Conservation (phyloP, 305 asterid genomes). For the Fraxinus nigra region DNA sequence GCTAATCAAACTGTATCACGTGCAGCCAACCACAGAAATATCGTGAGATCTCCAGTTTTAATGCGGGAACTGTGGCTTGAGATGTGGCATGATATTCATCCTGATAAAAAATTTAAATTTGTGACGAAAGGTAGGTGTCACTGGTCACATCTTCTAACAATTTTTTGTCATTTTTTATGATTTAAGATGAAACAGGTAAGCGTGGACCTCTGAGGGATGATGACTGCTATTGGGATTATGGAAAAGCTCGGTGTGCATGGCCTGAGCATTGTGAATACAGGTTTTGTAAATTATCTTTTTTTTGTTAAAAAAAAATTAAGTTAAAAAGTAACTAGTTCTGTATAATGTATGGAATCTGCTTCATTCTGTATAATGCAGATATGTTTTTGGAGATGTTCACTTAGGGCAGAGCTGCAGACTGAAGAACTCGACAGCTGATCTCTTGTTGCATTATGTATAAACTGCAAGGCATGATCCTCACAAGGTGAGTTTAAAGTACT, state of each 20-base stretch:
- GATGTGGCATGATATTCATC: constrained; percentile 97
- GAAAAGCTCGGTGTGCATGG: constrained; percentile 99
- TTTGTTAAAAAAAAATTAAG: not conserved
- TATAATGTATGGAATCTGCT: not conserved
- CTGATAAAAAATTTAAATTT: constrained; percentile 71
- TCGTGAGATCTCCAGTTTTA: constrained; percentile 78
- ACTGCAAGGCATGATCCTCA: constrained; percentile 4
- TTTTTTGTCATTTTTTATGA: not conserved
- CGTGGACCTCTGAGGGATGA: constrained; percentile 98
- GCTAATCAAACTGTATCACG: constrained; percentile 23
- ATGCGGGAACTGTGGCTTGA: constrained; percentile 99
- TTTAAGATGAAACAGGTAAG: constrained; percentile 44
- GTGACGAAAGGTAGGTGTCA: constrained; percentile 78
- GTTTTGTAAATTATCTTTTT: constrained; percentile 30
- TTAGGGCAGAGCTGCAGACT: constrained; percentile 98
- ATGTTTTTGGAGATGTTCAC: constrained; percentile 91
- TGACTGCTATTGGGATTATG: constrained; percentile 99
- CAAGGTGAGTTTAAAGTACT: constrained; percentile 32
- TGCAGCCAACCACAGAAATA: constrained; percentile 95
- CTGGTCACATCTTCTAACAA: constrained; percentile 14
- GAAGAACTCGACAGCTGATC: constrained; percentile 73
- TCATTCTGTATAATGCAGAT: constrained; percentile 42
- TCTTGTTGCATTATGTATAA: constrained; percentile 69
- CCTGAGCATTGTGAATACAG: constrained; percentile 95
- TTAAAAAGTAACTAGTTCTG: not conserved